Conservation (phyloP, 1,284 basidiomycete species). For the Phenoliferia sp. region DNA sequence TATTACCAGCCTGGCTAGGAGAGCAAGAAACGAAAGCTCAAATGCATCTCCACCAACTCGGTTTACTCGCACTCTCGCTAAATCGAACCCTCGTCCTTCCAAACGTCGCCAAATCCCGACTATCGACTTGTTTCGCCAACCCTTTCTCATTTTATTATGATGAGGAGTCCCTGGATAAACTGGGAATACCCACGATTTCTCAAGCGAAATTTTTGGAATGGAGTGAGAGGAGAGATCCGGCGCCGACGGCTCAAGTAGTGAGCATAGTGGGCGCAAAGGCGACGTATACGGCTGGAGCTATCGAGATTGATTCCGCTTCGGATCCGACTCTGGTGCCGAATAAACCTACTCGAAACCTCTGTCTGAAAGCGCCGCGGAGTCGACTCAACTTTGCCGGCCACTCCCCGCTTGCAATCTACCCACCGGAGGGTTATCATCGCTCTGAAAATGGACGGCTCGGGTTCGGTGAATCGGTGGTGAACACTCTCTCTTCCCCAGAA, state of each 20-base stretch:
- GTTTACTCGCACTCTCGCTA: constrained; percentile 35
- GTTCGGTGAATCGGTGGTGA: constrained; percentile 36
- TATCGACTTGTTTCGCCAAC: constrained; percentile 35
- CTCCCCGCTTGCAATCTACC: constrained; percentile 35
- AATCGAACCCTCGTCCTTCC: constrained; percentile 40
- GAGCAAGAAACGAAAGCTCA: constrained; percentile 42
- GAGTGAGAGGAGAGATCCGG: constrained; percentile 23
- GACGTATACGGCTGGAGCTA: constrained; percentile 26
- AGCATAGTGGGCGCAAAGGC: constrained; percentile 22
- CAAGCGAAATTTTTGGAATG: constrained; percentile 34
- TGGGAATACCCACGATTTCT: constrained; percentile 36
- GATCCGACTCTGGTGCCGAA: constrained; percentile 30
- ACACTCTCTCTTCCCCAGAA: constrained; percentile 20
- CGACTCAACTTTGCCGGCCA: constrained; percentile 33
- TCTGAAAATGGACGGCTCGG: constrained; percentile 17
- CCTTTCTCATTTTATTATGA: constrained; percentile 40
- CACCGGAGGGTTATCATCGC: constrained; percentile 32
- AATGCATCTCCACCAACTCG: constrained; percentile 39
- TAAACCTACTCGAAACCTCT: constrained; percentile 36
- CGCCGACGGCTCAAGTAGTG: constrained; percentile 36
- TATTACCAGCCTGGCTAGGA: constrained; percentile 36
- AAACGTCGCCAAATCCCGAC: constrained; percentile 36
- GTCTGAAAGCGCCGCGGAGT: constrained; percentile 29
- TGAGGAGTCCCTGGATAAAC: constrained; percentile 22
- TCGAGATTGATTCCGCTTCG: constrained; percentile 34